Base-by-base conservation (phyloP, 108 stramenopile genomes). In the Aurantiochytrium sp. region DNA sequence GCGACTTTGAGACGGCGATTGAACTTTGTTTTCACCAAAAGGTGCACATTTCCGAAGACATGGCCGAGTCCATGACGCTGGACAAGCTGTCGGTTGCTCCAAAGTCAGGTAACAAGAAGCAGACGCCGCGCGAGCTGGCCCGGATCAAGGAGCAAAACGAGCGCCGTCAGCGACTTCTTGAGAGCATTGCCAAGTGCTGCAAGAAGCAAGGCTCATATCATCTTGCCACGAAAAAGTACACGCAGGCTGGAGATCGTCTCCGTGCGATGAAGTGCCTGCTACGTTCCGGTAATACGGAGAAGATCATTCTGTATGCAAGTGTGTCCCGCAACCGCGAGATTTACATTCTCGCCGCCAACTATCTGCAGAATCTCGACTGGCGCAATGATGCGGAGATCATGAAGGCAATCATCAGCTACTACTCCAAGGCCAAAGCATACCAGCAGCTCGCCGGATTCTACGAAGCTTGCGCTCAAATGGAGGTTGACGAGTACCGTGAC, bases 221-320 rank as follows among this genome's bases (percentile, higher is more conserved):
- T 28, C 73, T 95, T 35, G 96, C 95, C n/a, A 94, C 91, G 90
- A 94, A 94, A 44, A 94, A 95, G 69, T 96, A 94, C 89, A 95
- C 95, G 0, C 93, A 94, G 92, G 94, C 94, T n/a, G 95, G 95
- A 5, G 94, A 96, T 45, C 89, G 90, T 5, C 69, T 94, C 10
- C 58, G 88, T 12, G 96, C 95, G 18, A 90, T 96, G 71, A 94
- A 95, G 88, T 95, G 95, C 88, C 92, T 96, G 55, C 73, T 95
- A 19, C 91, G 90, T 23, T 90, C 90, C 71, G 96, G 95, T 12
- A 94, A 96, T 88, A 95, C 94, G 10, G 93, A 95, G 69, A 91
- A 73, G 89, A 93, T 96, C 59, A 94, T 95, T 42, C 91, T 92
- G 59, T 96, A 94, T 87, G 94, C 96, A 1, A 92, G 60, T 21